Evolutionary conservation across 441 rosid species (phyloP), one percentile per base, ranked within the genome.

Genomic region (Populus hybrid): DNA sequence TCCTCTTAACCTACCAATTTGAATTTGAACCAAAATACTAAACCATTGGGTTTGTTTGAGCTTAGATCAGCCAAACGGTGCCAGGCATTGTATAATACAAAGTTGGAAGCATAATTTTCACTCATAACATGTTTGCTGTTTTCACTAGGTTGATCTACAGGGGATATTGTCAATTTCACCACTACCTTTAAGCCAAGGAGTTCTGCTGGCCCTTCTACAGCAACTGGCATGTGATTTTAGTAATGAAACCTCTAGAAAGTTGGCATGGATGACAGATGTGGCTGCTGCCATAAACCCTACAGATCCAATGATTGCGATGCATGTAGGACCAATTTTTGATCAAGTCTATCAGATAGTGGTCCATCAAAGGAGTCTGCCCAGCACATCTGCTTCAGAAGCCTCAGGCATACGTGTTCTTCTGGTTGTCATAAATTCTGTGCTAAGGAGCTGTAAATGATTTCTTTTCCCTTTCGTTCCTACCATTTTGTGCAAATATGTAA

Each of bases 251-350:
- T 61, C 81, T 0, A 82, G 81, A 79, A 90, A 92, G 80, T 56
- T 90, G 56, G 72, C 80, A 14, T 92, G 97, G 97, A 92, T 92
- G 94, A 89, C 31, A 21, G 94, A 90, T 36, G 93, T 88, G 72
- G 91, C 92, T 11, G 87, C 85, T 59, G 91, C 85, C 59, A 88
- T 92, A 83, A 89, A 82, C 84, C 92, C 93, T 0, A 74, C 79
- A 21, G 94, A 92, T 77, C 89, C 87, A 8, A 82, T 84, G 86
- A 89, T 92, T 16, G 83, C 88, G 20, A 26, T 88, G 83, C 94
- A 92, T 3, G 90, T 88, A 53, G 76, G 87, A 64, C 94, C 93
- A 7, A 89, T 92, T 80, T 89, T 89, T 73, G 88, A 89, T 66
- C 97, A 90, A 85, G 94, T 90, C 0, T 88, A 83, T 84, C 91